A percentile compares a stretch with the other conserved stretches of the same genome.
phyloP scores from a whole-genome alignment of 495 filamentous ascomycete species.

The Collariella sp. region DNA sequence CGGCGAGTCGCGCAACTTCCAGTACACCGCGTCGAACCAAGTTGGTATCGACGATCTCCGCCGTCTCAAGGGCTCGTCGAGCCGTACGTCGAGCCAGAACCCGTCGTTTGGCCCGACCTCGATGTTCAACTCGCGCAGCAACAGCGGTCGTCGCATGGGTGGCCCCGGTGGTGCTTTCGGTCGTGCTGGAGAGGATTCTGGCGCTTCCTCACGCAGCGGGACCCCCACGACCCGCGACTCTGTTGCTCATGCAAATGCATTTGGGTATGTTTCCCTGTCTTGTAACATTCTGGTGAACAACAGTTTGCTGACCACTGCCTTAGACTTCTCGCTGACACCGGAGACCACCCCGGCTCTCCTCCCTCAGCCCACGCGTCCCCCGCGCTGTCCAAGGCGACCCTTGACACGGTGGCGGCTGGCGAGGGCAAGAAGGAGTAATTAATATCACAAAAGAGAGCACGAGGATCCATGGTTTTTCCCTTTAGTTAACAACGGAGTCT shows the following conservation, averaged over 20 bases:
- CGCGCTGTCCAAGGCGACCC: constrained; percentile 55
- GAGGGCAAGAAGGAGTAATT: constrained; percentile 39
- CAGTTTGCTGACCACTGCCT: constrained; percentile 17
- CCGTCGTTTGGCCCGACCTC: constrained; percentile 69
- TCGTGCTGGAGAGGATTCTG: constrained; percentile 62
- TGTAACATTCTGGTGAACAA: constrained; percentile 9
- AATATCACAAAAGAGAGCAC: constrained; percentile 24
- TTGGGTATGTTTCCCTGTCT: constrained; percentile 57
- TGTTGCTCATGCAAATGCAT: constrained; percentile 70
- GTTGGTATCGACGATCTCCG: constrained; percentile 85
- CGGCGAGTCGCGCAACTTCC: constrained; percentile 78
- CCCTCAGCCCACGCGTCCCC: constrained; percentile 53
- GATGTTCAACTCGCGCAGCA: constrained; percentile 70
- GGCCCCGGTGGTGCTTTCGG: constrained; percentile 62
- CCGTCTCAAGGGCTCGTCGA: constrained; percentile 54
- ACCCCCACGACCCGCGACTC: constrained; percentile 71
- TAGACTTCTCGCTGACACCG: constrained; percentile 44
- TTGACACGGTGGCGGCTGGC: constrained; percentile 43
- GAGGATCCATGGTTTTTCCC: constrained; percentile 16
- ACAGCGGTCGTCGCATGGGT: constrained; percentile 66
- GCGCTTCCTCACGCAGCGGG: constrained; percentile 72
- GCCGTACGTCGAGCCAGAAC: constrained; percentile 49
- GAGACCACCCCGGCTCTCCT: constrained; percentile 51
- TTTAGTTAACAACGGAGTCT: constrained; percentile 20
- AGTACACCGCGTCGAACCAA: constrained; percentile 59